A percentile compares a stretch with the other conserved stretches of the same genome.
Conservation (phyloP, 2,329 filamentous ascomycete species). For the Verticillium klebahnii region DNA sequence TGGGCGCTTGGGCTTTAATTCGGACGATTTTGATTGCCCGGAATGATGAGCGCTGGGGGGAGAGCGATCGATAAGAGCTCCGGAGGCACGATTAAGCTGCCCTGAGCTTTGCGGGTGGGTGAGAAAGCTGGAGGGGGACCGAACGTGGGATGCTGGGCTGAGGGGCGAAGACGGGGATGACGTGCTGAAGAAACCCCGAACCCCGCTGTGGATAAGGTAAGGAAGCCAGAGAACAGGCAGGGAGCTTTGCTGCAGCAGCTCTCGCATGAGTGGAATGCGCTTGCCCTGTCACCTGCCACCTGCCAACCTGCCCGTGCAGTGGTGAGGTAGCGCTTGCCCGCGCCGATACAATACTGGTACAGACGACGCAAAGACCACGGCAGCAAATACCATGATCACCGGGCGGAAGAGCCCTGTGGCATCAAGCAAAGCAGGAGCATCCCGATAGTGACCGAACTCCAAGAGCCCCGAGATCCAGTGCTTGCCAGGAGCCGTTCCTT, state of each 20-base stretch:
- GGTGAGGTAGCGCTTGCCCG: not conserved
- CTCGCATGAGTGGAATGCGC: not conserved
- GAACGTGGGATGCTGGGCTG: not conserved
- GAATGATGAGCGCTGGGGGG: not conserved
- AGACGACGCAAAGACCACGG: not conserved
- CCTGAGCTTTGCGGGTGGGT: not conserved
- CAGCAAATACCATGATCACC: not conserved
- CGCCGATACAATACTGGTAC: too few species aligned
- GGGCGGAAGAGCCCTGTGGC: not conserved
- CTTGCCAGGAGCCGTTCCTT: not conserved
- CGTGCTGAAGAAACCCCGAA: slow-evolving; percentile 3
- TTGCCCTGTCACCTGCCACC: not conserved
- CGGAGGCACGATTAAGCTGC: not conserved
- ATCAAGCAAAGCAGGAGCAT: not conserved
- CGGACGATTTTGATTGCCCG: not conserved
- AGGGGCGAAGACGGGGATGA: not conserved
- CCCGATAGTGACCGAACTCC: not conserved
- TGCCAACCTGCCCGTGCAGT: not conserved
- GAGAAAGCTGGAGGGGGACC: not conserved
- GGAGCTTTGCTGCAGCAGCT: not conserved
- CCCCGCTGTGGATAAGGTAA: not conserved
- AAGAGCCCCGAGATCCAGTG: not conserved
- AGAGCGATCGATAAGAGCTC: not conserved
- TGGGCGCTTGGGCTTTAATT: not conserved
- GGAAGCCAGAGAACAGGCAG: not conserved